Evolutionary conservation across 768 basidiomycete species (phyloP), one percentile per base, ranked within the genome.

Genomic region (Leccinum sublutescens): DNA sequence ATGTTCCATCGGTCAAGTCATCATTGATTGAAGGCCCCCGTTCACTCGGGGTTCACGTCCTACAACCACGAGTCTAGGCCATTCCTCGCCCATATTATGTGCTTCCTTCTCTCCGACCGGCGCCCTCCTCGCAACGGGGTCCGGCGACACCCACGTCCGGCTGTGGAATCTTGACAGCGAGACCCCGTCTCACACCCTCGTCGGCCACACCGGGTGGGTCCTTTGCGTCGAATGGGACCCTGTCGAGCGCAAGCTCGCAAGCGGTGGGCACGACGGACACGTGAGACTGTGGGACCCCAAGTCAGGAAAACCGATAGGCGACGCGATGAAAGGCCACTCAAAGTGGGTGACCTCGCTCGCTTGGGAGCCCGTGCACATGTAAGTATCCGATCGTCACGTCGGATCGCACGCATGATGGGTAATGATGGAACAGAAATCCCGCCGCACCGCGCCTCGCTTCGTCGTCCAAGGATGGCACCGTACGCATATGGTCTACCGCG

Each of bases 221-320:
- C 80, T 98, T 2, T 98, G 94, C 65, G 91, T 95, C 5, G 97
- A 98, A 68, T 99, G 96, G 95, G 95, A 98, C 67, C 91, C 91
- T 0, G 82, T 91, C 80, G 95, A 98, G 69, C 78, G 94, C 48
- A 88, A 87, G 66, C 76, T 98, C 14, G 96, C 95, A 0, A 94
- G 92, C 4, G 97, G 97, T 1, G 95, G 95, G 0, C 89, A 98
- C 68, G 95, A 99, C 72, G 91, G 93, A 17, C 90, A 94, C 66
- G 92, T 94, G 61, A 80, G 94, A 53, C 74, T 98, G 59, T 99
- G 96, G 97, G 91, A 97, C 66, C 95, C 94, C 14, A 91, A 89
- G 70, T 88, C 89, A 0, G 95, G 97, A 27, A 93, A 93, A 67
- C 79, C 92, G 0, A 80, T 92, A 19, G 95, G 96, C 8, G 91